Conservation (phyloP, 306 rosid genomes). For the Geum urbanum region DNA sequence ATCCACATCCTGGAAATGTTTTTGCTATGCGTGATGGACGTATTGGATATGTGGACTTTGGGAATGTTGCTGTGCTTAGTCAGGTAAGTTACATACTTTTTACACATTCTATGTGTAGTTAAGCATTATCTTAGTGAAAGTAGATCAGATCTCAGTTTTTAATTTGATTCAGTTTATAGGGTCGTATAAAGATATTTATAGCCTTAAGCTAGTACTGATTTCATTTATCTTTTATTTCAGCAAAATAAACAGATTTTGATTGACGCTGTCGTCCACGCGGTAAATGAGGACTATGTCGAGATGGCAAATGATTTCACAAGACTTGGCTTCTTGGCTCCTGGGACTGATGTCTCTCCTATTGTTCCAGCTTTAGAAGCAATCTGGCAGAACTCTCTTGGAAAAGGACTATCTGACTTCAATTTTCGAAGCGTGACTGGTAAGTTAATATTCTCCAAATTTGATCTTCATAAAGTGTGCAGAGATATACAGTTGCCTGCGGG, state of each 20-base stretch:
- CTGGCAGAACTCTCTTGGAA: constrained; percentile 98
- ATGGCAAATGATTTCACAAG: constrained; percentile 99
- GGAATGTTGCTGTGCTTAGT: constrained; percentile 98
- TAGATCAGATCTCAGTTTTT: neutral
- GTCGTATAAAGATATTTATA: neutral
- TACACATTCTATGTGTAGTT: constrained; percentile 8
- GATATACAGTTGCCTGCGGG: constrained; percentile 12
- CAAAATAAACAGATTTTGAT: constrained; percentile 90
- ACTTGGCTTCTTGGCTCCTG: constrained; percentile 94
- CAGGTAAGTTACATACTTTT: constrained; percentile 51
- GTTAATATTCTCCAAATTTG: neutral
- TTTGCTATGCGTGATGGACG: constrained; percentile 99
- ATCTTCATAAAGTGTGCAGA: neutral
- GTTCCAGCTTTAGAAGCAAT: constrained; percentile 96
- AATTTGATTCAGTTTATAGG: neutral
- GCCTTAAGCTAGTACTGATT: neutral
- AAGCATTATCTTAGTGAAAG: neutral
- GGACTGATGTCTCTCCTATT: constrained; percentile 92
- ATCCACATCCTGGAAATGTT: constrained; percentile 98
- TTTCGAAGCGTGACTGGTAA: constrained; percentile 92
- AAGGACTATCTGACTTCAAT: constrained; percentile 92
- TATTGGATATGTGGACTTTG: constrained; percentile 96
- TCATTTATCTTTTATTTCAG: constrained; percentile 46
- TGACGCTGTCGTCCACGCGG: constrained; percentile 99
- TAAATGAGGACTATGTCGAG: constrained; percentile 93